Evolutionary conservation across 2,329 filamentous ascomycete genomes (phyloP).

Genomic region (Colletotrichum sidae): DNA sequence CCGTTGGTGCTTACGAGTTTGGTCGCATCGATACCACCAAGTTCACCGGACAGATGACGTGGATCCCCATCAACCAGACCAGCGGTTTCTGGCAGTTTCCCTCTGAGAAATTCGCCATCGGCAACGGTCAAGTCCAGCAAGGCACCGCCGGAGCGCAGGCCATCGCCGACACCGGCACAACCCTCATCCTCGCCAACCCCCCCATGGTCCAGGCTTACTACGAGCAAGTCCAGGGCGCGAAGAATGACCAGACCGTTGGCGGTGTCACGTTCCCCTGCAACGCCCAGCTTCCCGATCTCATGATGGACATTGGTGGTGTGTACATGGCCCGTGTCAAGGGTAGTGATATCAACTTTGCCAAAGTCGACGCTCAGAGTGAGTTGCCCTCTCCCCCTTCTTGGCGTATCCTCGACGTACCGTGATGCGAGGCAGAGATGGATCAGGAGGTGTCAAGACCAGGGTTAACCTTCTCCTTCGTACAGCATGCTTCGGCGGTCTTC

Average conservation of each 20-base stretch:
- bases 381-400: slow-evolving; percentile 29
- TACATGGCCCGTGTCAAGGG: slow-evolving; percentile 69
- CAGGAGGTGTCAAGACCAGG: not conserved
- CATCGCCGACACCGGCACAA: slow-evolving; percentile 71
- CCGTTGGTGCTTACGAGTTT: slow-evolving; percentile 77
- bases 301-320: slow-evolving; percentile 66
- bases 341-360: slow-evolving; percentile 64
- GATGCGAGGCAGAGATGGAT: not conserved
- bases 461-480: slow-evolving; percentile 1
- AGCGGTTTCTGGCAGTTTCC: slow-evolving; percentile 78
- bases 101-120: slow-evolving; percentile 67
- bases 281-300: slow-evolving; percentile 58
- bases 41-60: slow-evolving; percentile 72
- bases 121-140: slow-evolving; percentile 51
- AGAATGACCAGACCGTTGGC: slow-evolving; percentile 51
- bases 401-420: not conserved
- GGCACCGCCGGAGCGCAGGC: slow-evolving; percentile 54
- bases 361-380: slow-evolving; percentile 63
- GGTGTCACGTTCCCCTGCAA: slow-evolving; percentile 62
- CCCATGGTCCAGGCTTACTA: slow-evolving; percentile 63
- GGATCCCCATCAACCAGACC: slow-evolving; percentile 69
- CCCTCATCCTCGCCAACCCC: slow-evolving; percentile 69
- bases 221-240: slow-evolving; percentile 56
- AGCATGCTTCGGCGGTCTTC: slow-evolving; percentile 77
- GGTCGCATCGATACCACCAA: slow-evolving; percentile 74